Conservation (phyloP, 2,329 filamentous ascomycete species). For the Westerdykella sp. region DNA sequence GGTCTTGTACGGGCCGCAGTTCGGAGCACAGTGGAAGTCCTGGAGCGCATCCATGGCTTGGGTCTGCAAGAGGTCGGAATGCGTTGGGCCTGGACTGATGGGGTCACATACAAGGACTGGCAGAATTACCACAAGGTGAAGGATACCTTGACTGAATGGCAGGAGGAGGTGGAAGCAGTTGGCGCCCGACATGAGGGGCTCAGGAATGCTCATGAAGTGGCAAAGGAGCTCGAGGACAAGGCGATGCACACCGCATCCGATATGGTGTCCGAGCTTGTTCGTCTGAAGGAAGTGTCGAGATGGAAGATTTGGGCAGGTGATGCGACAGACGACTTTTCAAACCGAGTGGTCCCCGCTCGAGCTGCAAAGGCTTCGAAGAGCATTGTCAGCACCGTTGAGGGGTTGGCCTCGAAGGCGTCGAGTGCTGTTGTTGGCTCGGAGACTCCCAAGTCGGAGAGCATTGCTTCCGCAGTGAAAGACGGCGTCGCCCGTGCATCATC, state of each 20-base stretch:
- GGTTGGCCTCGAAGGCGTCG: constrained; percentile 33
- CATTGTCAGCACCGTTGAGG: constrained; percentile 35
- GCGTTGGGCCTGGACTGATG: constrained; percentile 91
- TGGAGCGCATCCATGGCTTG: constrained; percentile 75
- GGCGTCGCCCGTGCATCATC: constrained; percentile 2
- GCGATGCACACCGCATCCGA: constrained; percentile 75
- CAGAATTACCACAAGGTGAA: constrained; percentile 87
- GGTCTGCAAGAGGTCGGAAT: constrained; percentile 88
- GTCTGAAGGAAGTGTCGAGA: constrained; percentile 73
- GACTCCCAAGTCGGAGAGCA: constrained; percentile 26
- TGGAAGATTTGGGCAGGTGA: constrained; percentile 79
- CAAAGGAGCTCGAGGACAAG: constrained; percentile 64
- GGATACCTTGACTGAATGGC: constrained; percentile 77
- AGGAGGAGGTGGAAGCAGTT: constrained; percentile 69
- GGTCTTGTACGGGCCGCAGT: constrained; percentile 64
- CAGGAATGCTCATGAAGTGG: constrained; percentile 59
- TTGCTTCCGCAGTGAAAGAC: constrained; percentile 27
- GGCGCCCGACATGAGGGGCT: constrained; percentile 69
- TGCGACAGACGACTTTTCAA: constrained; percentile 70
- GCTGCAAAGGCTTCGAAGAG: constrained; percentile 43
- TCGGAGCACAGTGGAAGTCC: constrained; percentile 73
- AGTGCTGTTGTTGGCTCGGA: constrained; percentile 31
- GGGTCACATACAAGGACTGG: constrained; percentile 96
- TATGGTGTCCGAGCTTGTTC: constrained; percentile 71
- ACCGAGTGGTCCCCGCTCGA: constrained; percentile 55